phyloP scores from a whole-genome alignment of 2,329 filamentous ascomycete genomes.

The Microdochium paspali region DNA sequence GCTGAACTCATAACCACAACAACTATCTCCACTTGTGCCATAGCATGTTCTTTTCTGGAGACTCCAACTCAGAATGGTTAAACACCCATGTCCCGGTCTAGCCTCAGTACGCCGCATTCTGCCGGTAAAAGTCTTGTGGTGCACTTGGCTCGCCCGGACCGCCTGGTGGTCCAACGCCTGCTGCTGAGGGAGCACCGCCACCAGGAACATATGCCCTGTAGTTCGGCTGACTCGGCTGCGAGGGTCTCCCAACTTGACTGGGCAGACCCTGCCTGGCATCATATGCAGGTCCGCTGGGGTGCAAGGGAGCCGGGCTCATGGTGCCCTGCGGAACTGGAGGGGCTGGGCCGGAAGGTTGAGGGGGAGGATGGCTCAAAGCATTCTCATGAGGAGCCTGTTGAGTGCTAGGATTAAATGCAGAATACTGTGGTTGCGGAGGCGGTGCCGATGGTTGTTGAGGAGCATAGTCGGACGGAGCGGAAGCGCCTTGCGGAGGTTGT shows the following conservation, averaged over 20 bases:
- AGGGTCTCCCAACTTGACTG: conserved; percentile 25
- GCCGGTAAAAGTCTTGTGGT: conserved; percentile 48
- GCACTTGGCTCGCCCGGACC: conserved; percentile 29
- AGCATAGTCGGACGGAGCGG: conserved; percentile 14
- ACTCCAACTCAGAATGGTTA: too few relatives aligned
- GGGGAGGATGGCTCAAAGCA: conserved; percentile 16
- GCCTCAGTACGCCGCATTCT: conserved; percentile 23
- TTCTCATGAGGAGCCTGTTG: conserved; percentile 19
- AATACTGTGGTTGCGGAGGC: conserved; percentile 14
- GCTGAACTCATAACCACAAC: too few relatives aligned
- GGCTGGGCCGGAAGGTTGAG: conserved; percentile 25
- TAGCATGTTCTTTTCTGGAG: too few relatives aligned
- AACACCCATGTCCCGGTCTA: too few relatives aligned
- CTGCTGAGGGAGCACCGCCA: conserved; percentile 7
- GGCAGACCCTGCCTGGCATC: conserved; percentile 42
- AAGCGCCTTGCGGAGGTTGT: conserved; percentile 11
- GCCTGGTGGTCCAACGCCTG: not conserved
- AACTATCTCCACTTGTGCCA: too few relatives aligned
- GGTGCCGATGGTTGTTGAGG: conserved; percentile 10
- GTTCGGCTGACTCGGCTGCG: conserved; percentile 28
- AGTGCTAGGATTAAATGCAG: conserved; percentile 11
- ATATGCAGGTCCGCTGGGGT: conserved; percentile 33
- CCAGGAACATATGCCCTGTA: conserved; percentile 52
- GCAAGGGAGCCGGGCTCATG: conserved; percentile 32
- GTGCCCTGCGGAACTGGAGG: conserved; percentile 30